Evolutionary conservation across 352 stramenopile genomes (phyloP).

Genomic region (Phytophthora constricta): DNA sequence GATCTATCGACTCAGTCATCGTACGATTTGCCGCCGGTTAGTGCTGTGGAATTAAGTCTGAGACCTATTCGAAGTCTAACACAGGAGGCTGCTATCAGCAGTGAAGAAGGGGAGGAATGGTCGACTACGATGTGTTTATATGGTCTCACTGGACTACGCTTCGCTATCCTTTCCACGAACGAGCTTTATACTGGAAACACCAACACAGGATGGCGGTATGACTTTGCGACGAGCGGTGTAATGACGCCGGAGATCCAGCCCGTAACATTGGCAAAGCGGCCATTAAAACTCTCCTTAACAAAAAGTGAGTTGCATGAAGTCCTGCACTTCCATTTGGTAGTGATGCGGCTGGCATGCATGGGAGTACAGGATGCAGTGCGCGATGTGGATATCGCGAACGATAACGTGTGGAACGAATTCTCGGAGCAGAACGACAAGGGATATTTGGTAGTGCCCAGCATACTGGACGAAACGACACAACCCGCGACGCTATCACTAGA

Average conservation of each 20-base stretch:
- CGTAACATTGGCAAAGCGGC: constrained; percentile 64
- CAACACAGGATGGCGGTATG: constrained; percentile 80
- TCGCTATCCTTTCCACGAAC: constrained; percentile 79
- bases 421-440: constrained; percentile 90
- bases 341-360: constrained; percentile 85
- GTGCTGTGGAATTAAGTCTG: constrained; percentile 72
- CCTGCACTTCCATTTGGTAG: constrained; percentile 79
- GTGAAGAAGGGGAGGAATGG: constrained; percentile 42
- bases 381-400: constrained; percentile 64
- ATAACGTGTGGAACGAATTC: constrained; percentile 82
- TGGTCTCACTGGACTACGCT: constrained; percentile 64
- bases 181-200: constrained; percentile 85
- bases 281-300: constrained; percentile 50
- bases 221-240: constrained; percentile 81
- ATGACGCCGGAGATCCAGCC: constrained; percentile 69
- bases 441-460: constrained; percentile 81
- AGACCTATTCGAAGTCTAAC: constrained; percentile 63
- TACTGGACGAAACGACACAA: constrained; percentile 31
- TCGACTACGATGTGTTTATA: constrained; percentile 84
- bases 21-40: constrained; percentile 86
- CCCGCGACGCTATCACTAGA: constrained; percentile 47
- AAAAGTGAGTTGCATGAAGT: constrained; percentile 65
- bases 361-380: constrained; percentile 72
- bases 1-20: constrained; percentile 85
- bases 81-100: constrained; percentile 24